Conservation (phyloP, 1,284 basidiomycete genomes). For the Ustilago xerochloae region DNA sequence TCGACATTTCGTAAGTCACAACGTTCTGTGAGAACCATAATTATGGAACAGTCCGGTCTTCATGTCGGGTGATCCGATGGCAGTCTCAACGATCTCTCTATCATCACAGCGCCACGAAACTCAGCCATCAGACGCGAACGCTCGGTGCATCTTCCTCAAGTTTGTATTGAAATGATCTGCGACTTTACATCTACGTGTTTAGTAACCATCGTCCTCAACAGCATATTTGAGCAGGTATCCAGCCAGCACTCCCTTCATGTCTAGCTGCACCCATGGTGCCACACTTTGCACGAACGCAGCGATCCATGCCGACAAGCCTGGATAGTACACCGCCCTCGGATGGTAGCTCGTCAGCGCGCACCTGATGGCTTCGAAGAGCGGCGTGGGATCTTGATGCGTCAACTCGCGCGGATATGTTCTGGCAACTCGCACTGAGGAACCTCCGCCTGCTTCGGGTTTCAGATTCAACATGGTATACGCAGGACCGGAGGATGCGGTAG, state of each 20-base stretch:
- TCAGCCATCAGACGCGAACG: not conserved
- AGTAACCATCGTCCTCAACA: not conserved
- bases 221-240: constrained; percentile 11
- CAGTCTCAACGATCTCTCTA: not conserved
- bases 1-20: too few relatives aligned
- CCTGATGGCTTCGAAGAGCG: constrained; percentile 34
- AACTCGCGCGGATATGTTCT: constrained; percentile 25
- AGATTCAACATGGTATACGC: constrained; percentile 10
- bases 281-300: not conserved
- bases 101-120: not conserved
- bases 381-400: constrained; percentile 30
- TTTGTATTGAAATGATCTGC: not conserved
- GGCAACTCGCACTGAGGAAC: not conserved
- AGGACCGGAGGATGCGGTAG: constrained; percentile 31
- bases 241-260: constrained; percentile 15
- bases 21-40: too few relatives aligned
- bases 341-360: constrained; percentile 32
- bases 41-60: not conserved
- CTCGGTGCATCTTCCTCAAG: not conserved
- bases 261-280: constrained; percentile 22
- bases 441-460: not conserved
- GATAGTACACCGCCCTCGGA: constrained; percentile 23
- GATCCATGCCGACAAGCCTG: not conserved
- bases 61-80: not conserved
- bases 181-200: not conserved